Percentiles rank a stretch among this genome's conserved stretches.
phyloP scores from a whole-genome alignment of 2,329 filamentous ascomycete genomes.

The Sordariomycetes sp. region DNA sequence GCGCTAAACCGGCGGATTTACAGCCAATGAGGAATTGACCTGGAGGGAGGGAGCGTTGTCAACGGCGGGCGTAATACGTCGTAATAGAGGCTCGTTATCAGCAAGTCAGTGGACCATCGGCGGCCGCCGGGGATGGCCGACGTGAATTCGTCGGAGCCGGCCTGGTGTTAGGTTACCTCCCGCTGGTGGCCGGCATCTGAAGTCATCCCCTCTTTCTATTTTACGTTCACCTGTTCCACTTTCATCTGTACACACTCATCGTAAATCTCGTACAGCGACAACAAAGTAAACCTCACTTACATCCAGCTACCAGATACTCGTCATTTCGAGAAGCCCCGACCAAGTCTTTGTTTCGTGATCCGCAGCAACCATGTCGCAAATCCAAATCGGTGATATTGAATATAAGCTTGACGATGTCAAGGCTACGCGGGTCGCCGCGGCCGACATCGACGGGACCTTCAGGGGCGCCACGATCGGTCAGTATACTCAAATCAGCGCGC shows the following conservation, averaged over 20 bases:
- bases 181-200: neutral
- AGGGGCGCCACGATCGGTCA: constrained; percentile 47
- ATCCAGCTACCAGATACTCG: neutral
- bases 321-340: neutral
- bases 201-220: neutral
- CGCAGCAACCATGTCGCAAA: constrained; percentile 1
- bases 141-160: neutral
- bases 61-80: too few relatives aligned
- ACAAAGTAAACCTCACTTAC: neutral
- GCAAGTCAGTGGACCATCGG: neutral
- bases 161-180: neutral
- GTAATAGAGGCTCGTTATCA: neutral
- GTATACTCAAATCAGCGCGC: constrained; percentile 11
- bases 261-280: neutral
- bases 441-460: constrained; percentile 48
- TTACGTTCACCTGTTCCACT: neutral
- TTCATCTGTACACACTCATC: neutral
- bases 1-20: neutral
- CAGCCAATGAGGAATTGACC: neutral
- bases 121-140: neutral
- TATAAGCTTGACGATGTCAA: constrained; percentile 44
- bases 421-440: constrained; percentile 31
- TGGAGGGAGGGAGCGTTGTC: neutral
- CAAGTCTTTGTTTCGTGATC: neutral
- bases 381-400: constrained; percentile 14